Evolutionary conservation across 768 basidiomycete genomes (phyloP).

Genomic region (Russula abietina): DNA sequence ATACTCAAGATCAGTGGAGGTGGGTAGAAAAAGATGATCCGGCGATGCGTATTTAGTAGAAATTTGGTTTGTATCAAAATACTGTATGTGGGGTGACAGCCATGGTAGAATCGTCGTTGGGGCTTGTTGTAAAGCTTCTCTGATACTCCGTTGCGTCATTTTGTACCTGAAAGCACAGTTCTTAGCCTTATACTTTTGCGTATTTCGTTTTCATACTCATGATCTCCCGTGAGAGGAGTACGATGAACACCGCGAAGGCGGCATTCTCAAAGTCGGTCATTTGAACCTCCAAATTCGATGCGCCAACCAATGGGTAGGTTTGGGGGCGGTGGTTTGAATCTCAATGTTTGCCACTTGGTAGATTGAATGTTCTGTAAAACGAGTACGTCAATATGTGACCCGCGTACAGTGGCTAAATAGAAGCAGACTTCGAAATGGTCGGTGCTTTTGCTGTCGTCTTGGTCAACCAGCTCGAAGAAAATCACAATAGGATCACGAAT

Average conservation of each 20-base stretch:
- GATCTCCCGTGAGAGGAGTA: constrained; percentile 90
- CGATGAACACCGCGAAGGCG: constrained; percentile 93
- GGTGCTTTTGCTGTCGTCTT: constrained; percentile 79
- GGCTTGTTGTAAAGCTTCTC: too few relatives aligned
- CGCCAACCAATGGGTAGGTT: constrained; percentile 94
- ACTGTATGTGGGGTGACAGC: too few relatives aligned
- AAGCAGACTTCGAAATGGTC: constrained; percentile 88
- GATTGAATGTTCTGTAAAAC: constrained; percentile 86
- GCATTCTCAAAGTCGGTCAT: constrained; percentile 99
- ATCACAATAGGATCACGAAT: constrained; percentile 96
- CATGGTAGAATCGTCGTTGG: too few relatives aligned
- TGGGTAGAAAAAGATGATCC: too few relatives aligned
- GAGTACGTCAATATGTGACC: not conserved
- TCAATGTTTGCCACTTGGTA: constrained; percentile 98
- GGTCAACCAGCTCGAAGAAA: constrained; percentile 89
- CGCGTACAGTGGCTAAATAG: not conserved
- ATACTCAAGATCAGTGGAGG: too few relatives aligned
- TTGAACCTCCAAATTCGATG: constrained; percentile 98
- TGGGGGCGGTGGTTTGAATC: constrained; percentile 97
- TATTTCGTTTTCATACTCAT: constrained; percentile 84
- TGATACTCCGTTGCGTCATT: too few relatives aligned
- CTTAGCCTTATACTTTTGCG: too few relatives aligned
- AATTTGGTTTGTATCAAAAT: too few relatives aligned
- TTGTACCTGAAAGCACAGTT: too few relatives aligned
- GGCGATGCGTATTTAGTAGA: too few relatives aligned